Base-by-base conservation (phyloP, 2,329 filamentous ascomycete genomes). In the Hypoxylon sp. region DNA sequence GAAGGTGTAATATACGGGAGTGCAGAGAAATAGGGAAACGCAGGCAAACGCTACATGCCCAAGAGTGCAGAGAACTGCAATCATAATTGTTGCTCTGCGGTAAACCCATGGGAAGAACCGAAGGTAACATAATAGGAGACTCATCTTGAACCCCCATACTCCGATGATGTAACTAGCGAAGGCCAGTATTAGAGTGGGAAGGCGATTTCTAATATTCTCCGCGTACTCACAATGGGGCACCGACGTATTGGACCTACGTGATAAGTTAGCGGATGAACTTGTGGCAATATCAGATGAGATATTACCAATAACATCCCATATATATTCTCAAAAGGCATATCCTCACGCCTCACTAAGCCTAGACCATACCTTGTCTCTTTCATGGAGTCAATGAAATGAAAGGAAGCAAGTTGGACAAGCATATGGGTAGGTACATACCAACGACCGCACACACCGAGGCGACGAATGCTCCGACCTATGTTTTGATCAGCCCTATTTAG, bases 141-240 rank as follows among this genome's bases (percentile, higher is more conserved):
- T 44, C 39, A 44, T 44, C 10, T 44, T 44, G 39, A 44, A 44
- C 11, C 39, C 39, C 39, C 39, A 44, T 44, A 44, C 17, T 11
- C 39, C 17, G 19, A 44, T 22, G 19, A 44, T 5, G 17, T 44
- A 44, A 17, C 39, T 44, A 37, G 3, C 5, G 9, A 19, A 44
- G 14, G 5, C 17, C 11, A 10, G 17, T 19, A 4, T 44, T 44
- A 44, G 39, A 44, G 8, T 3, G 39, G 3, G 17, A 22, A 22
- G 17, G 9, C 9, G 9, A 22, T 13, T 37, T 37, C 35, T 37
- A 4, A 6, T 22, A 19, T 44, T 19, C 9, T 22, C 39, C 3
- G 10, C 22, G 10, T 5, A 44, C 39, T 44, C 17, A 44, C 39
- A 44, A 44, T 4, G 39, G 39, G 5, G 39, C 39, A 44, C 39